Conservation (phyloP, 108 stramenopile genomes). For the Skeletonema costatum region DNA sequence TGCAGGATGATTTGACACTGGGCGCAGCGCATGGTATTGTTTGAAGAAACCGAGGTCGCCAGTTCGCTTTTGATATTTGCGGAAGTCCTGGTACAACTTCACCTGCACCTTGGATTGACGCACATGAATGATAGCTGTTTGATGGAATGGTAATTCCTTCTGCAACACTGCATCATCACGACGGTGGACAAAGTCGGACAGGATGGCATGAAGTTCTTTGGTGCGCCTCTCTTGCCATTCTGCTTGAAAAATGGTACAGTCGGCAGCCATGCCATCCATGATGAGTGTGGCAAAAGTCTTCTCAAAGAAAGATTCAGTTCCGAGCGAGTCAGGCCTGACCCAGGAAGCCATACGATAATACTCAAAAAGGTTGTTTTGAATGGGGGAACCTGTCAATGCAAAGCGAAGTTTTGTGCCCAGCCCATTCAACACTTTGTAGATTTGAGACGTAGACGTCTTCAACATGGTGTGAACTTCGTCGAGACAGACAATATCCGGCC, state of each 20-base stretch:
- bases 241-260: slow-evolving; percentile 33
- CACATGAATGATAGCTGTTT: slow-evolving; percentile 66
- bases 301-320: slow-evolving; percentile 46
- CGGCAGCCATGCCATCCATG: slow-evolving; percentile 56
- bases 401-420: slow-evolving; percentile 58
- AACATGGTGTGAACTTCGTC: slow-evolving; percentile 81
- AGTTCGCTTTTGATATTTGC: slow-evolving; percentile 23
- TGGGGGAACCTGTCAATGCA: slow-evolving; percentile 55
- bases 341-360: slow-evolving; percentile 67
- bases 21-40: slow-evolving; percentile 49
- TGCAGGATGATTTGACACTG: slow-evolving; percentile 74
- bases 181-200: slow-evolving; percentile 62
- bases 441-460: slow-evolving; percentile 47
- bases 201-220: slow-evolving; percentile 35
- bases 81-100: slow-evolving; percentile 56
- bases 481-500: slow-evolving; percentile 61
- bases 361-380: slow-evolving; percentile 55
- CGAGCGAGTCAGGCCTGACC: slow-evolving; percentile 61
- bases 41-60: slow-evolving; percentile 56
- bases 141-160: slow-evolving; percentile 61
- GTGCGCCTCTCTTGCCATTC: slow-evolving; percentile 32
- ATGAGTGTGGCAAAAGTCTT: slow-evolving; percentile 56
- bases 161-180: slow-evolving; percentile 51
- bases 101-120: slow-evolving; percentile 64
- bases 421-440: slow-evolving; percentile 50